Evolutionary conservation across 768 basidiomycete species (phyloP).

Genomic region (Suillus luteus): DNA sequence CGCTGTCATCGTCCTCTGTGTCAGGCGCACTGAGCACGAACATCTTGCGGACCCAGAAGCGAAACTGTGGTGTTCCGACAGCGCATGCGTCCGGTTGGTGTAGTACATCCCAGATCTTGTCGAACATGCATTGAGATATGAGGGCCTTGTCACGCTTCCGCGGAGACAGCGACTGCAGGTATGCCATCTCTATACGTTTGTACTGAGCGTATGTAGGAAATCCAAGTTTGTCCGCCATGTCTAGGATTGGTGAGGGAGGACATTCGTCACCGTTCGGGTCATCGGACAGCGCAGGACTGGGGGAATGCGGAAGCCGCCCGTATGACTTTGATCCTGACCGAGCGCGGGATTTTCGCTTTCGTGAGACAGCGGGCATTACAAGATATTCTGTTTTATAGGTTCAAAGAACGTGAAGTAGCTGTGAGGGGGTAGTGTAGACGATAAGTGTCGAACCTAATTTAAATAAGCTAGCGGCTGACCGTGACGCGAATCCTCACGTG

Average conservation of each 20-base stretch:
- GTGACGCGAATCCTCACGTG: constrained; percentile 29
- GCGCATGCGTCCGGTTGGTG: constrained; percentile 49
- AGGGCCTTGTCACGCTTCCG: constrained; percentile 69
- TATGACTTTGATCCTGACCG: constrained; percentile 25
- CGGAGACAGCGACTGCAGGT: constrained; percentile 58
- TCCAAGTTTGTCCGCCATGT: constrained; percentile 38
- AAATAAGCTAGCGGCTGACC: constrained; percentile 29
- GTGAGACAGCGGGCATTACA: constrained; percentile 7
- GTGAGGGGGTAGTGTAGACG: background rate
- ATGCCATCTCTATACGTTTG: constrained; percentile 56
- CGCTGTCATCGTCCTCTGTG: constrained; percentile 21
- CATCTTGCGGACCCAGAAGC: constrained; percentile 86
- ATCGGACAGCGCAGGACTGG: constrained; percentile 14
- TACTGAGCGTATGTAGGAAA: constrained; percentile 67
- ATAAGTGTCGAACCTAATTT: background rate
- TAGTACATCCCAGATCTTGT: constrained; percentile 71
- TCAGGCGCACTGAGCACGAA: constrained; percentile 50
- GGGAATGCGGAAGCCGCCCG: constrained; percentile 14
- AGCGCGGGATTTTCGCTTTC: background rate
- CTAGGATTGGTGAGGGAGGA: constrained; percentile 10
- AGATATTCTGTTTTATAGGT: background rate
- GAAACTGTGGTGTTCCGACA: constrained; percentile 64
- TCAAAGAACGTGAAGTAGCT: constrained; percentile 7
- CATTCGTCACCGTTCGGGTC: background rate
- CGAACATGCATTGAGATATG: constrained; percentile 69